Percentiles rank a stretch among this genome's conserved stretches.
Conservation (phyloP, 2,329 filamentous ascomycete species). For the Fusarium stilboides region DNA sequence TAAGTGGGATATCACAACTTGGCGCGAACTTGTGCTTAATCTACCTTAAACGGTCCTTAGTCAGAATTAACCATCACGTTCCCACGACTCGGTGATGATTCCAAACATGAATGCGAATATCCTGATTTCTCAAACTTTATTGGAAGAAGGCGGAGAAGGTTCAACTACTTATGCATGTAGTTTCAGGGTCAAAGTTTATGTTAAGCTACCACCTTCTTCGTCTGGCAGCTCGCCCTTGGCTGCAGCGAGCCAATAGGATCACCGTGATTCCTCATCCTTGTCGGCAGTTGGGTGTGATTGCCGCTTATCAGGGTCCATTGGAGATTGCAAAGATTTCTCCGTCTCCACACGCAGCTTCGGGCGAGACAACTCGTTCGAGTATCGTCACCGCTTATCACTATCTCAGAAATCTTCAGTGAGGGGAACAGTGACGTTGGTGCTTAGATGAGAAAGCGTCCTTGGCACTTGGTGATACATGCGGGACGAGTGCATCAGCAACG, state of each 20-base stretch:
- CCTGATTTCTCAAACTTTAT: background rate
- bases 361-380: constrained; percentile 32
- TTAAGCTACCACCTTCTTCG: constrained; percentile 37
- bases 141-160: background rate
- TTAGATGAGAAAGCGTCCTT: constrained; percentile 13
- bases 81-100: background rate
- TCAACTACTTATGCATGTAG: background rate
- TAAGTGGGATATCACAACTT: constrained; percentile 34
- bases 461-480: constrained; percentile 12
- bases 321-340: constrained; percentile 20
- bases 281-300: constrained; percentile 38
- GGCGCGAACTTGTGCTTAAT: constrained; percentile 12
- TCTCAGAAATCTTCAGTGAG: constrained; percentile 14
- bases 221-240: constrained; percentile 22
- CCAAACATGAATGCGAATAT: background rate
- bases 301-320: constrained; percentile 29
- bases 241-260: constrained; percentile 20
- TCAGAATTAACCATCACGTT: background rate
- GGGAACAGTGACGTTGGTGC: constrained; percentile 16
- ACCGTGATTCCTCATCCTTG: constrained; percentile 32
- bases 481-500: background rate
- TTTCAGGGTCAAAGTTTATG: constrained; percentile 24
- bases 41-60: constrained; percentile 8
- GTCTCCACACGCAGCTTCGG: constrained; percentile 33
- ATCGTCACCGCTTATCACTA: constrained; percentile 38